These are phyloP conservation scores for Tolypocladium ophioglossoides DNA, from an alignment of 2,329 filamentous ascomycete genomes.

Conservation along the genomic window DNA sequence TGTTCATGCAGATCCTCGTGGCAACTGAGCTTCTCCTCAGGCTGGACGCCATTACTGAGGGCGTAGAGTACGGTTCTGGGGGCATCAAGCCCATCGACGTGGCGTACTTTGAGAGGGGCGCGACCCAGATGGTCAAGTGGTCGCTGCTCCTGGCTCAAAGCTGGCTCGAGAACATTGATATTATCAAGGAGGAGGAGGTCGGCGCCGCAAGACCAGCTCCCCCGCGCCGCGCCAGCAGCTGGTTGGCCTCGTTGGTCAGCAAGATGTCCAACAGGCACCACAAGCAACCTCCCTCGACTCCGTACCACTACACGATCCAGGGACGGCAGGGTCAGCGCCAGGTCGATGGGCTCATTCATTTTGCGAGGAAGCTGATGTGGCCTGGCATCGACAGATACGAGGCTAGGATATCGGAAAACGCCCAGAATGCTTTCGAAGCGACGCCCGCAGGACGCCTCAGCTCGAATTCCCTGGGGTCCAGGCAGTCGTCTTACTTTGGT, in stretches of 20 bases:
- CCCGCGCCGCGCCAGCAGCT: slow-evolving; percentile 22
- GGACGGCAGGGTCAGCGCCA: slow-evolving; percentile 48
- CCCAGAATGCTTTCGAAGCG: slow-evolving; percentile 26
- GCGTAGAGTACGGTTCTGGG: slow-evolving; percentile 43
- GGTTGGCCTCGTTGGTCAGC: slow-evolving; percentile 48
- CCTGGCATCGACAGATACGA: slow-evolving; percentile 46
- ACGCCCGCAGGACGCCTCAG: slow-evolving; percentile 24
- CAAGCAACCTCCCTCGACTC: slow-evolving; percentile 20
- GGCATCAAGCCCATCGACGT: slow-evolving; percentile 45
- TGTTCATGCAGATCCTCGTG: slow-evolving; percentile 54
- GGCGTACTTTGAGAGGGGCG: slow-evolving; percentile 50
- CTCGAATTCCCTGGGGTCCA: slow-evolving; percentile 22
- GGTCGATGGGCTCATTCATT: slow-evolving; percentile 50
- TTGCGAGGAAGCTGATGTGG: slow-evolving; percentile 53
- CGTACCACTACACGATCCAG: slow-evolving; percentile 36
- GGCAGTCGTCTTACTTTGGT: slow-evolving; percentile 37
- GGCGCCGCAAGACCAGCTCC: slow-evolving; percentile 4
- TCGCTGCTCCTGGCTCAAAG: slow-evolving; percentile 52
- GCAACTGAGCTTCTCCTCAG: slow-evolving; percentile 55
- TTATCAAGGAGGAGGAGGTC: slow-evolving; percentile 33
- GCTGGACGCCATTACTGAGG: slow-evolving; percentile 51
- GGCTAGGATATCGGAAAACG: slow-evolving; percentile 36
- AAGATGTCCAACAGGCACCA: slow-evolving; percentile 35
- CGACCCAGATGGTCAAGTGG: slow-evolving; percentile 54
- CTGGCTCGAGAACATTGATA: slow-evolving; percentile 58